Evolutionary conservation across 202 grass and related monocot species (phyloP).

Genomic region (Zoysia matrella): DNA sequence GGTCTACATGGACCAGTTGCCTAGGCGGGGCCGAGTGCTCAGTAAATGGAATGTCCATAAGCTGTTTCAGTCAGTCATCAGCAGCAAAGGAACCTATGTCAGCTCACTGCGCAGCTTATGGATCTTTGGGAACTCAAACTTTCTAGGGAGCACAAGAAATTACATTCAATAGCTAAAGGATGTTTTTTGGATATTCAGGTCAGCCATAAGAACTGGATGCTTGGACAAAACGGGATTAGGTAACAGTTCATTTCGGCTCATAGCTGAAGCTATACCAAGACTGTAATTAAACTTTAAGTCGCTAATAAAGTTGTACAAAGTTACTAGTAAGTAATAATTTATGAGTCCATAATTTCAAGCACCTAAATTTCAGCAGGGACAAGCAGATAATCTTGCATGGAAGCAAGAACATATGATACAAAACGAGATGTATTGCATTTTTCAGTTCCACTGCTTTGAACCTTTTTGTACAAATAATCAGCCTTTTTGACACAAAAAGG

Average conservation of each 20-base stretch:
- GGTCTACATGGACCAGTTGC: slow-evolving; percentile 16
- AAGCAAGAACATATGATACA: background rate
- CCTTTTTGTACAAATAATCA: slow-evolving; percentile 23
- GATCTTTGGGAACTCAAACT: background rate
- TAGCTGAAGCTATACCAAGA: background rate
- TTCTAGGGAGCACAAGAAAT: background rate
- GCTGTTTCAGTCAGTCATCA: background rate
- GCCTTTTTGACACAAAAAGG: background rate
- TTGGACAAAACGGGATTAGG: background rate
- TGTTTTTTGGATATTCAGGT: background rate
- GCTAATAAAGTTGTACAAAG: background rate
- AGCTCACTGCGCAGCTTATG: background rate
- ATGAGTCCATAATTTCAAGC: background rate
- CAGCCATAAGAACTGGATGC: background rate
- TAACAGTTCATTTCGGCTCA: background rate
- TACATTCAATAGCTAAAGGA: background rate
- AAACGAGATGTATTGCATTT: background rate
- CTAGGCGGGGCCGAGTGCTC: background rate
- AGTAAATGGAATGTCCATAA: background rate
- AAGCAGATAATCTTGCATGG: slow-evolving; percentile 11
- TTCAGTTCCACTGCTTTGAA: background rate
- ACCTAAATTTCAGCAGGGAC: background rate
- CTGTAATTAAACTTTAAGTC: background rate
- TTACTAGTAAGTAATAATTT: background rate
- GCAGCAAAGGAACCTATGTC: background rate